Conservation (phyloP, 768 basidiomycete genomes). For the Macrolepiota albuminosa region DNA sequence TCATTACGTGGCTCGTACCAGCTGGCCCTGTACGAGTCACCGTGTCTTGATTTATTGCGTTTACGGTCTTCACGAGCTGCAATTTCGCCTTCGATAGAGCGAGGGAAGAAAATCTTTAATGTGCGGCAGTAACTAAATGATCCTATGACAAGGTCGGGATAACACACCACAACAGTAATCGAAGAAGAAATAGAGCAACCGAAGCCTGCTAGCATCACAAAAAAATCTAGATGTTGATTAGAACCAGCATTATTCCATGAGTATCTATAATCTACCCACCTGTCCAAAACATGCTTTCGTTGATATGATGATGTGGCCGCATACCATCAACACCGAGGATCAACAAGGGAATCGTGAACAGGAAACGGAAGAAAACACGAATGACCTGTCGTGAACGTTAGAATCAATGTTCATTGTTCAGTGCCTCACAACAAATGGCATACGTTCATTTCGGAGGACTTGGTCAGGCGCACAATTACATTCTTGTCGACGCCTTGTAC, state of each 20-base stretch:
- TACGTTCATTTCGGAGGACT: conserved; percentile 81
- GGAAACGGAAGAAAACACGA: conserved; percentile 67
- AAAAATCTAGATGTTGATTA: conserved; percentile 40
- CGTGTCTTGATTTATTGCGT: conserved; percentile 27
- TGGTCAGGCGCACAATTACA: conserved; percentile 69
- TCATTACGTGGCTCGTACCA: conserved; percentile 18
- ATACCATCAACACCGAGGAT: conserved; percentile 70
- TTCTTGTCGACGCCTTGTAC: conserved; percentile 55
- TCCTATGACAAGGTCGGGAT: not conserved
- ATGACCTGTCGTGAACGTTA: conserved; percentile 41
- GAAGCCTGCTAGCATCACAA: conserved; percentile 52
- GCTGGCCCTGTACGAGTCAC: conserved; percentile 15
- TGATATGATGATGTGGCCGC: conserved; percentile 55
- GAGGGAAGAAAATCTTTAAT: conserved; percentile 77
- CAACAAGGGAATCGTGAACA: conserved; percentile 62
- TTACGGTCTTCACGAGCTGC: conserved; percentile 42
- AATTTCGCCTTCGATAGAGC: conserved; percentile 66
- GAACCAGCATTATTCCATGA: not conserved
- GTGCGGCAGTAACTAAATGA: not conserved
- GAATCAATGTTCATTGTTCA: not conserved
- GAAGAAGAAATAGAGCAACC: conserved; percentile 66
- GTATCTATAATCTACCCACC: conserved; percentile 26
- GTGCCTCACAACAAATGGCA: not conserved
- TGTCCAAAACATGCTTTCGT: conserved; percentile 53
- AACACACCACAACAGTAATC: conserved; percentile 65